phyloP scores from a whole-genome alignment of 129 eudicot genomes.

The Artemisia tridentata region DNA sequence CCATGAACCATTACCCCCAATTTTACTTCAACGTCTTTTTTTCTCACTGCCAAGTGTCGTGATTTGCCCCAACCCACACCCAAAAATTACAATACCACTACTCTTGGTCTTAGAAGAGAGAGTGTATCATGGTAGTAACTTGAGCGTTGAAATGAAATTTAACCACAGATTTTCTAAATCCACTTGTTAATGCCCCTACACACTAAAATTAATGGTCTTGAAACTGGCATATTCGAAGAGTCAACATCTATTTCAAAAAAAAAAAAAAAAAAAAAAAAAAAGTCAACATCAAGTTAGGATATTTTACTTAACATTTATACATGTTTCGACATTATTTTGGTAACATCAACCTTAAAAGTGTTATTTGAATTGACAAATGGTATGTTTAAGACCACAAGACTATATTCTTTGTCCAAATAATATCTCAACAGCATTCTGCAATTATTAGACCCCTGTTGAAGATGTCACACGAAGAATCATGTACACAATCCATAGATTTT shows the following conservation, averaged over 20 bases:
- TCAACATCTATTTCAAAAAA: too few species aligned
- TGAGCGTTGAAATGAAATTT: neutral
- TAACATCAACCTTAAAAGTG: constrained; percentile 21
- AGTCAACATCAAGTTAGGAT: constrained; percentile 22
- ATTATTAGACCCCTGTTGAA: constrained; percentile 24
- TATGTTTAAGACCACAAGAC: constrained; percentile 23
- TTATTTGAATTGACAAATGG: constrained; percentile 23
- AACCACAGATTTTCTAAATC: constrained; percentile 10
- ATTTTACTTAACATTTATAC: constrained; percentile 7
- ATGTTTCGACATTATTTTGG: constrained; percentile 23
- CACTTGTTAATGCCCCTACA: neutral
- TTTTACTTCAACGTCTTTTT: too few species aligned
- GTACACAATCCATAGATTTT: constrained; percentile 18
- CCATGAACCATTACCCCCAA: too few species aligned
- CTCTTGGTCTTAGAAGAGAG: too few species aligned
- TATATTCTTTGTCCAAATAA: constrained; percentile 34
- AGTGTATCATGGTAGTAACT: neutral
- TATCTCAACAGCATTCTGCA: constrained; percentile 28
- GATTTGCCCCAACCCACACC: too few species aligned
- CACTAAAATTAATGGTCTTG: neutral
- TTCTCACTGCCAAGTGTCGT: too few species aligned
- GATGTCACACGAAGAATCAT: constrained; percentile 28
- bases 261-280: too few species aligned
- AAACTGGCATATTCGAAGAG: constrained; percentile 16
- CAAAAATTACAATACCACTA: too few species aligned